Evolutionary conservation across 306 rosid species (phyloP).

Genomic region (Quercus engelmannii): DNA sequence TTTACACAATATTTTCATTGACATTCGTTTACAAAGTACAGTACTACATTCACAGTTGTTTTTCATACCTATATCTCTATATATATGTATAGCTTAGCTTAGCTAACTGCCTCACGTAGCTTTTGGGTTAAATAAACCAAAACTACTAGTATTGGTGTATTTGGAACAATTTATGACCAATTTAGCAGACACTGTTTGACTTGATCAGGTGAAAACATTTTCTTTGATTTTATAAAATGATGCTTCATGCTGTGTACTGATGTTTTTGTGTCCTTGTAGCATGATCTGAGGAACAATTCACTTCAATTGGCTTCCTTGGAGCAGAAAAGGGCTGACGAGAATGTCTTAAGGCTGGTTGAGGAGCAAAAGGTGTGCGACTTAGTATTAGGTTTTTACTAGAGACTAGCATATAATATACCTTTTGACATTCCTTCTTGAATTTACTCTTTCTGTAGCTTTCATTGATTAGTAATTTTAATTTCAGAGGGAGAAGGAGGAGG

Average conservation of each 20-base stretch:
- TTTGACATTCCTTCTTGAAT: neutral
- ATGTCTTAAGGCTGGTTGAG: constrained; percentile 77
- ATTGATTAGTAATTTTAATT: constrained; percentile 24
- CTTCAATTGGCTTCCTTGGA: constrained; percentile 80
- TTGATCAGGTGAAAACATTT: constrained; percentile 6
- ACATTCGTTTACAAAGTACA: neutral
- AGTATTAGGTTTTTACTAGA: constrained; percentile 12
- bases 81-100: neutral
- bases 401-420: neutral
- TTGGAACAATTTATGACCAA: neutral
- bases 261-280: constrained; percentile 45
- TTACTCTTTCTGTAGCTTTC: constrained; percentile 4
- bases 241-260: constrained; percentile 19
- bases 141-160: neutral
- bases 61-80: neutral
- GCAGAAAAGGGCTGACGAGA: constrained; percentile 77
- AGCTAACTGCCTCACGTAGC: neutral
- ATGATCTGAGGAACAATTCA: constrained; percentile 71
- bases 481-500: constrained; percentile 89
- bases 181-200: neutral
- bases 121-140: neutral
- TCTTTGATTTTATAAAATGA: constrained; percentile 3
- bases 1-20: neutral
- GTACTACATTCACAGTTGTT: neutral
- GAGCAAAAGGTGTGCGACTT: constrained; percentile 69